Percentiles rank a stretch among this genome's conserved stretches.
These are phyloP conservation scores for Cordyceps tenuipes DNA, from an alignment of 2,329 filamentous ascomycete species.

Conservation along the genomic window DNA sequence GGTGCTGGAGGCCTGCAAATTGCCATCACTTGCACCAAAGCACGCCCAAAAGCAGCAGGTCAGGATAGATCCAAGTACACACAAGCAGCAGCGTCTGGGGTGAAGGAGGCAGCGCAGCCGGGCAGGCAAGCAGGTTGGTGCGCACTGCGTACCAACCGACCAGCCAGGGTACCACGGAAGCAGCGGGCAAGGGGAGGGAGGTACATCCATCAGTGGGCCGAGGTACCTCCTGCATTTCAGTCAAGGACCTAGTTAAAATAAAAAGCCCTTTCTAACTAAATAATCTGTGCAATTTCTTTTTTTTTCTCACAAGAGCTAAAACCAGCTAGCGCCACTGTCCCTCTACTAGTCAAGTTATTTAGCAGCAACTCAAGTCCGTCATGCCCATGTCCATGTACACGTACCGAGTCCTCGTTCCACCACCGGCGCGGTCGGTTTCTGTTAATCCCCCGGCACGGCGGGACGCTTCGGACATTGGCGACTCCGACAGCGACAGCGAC, in stretches of 20 bases:
- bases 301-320: background rate
- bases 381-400: background rate
- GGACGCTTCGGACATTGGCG: background rate
- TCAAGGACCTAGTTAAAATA: background rate
- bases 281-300: background rate
- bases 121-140: background rate
- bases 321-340: background rate
- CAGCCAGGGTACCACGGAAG: conserved; percentile 1
- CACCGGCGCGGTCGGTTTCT: conserved; percentile 6
- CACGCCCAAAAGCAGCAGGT: background rate
- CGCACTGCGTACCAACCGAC: background rate
- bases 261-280: background rate
- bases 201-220: conserved; percentile 4
- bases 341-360: background rate
- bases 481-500: background rate
- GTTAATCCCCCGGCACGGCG: background rate
- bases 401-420: background rate
- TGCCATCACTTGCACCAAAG: background rate
- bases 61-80: no score
- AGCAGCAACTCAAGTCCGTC: background rate
- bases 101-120: background rate
- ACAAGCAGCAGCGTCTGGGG: background rate
- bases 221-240: conserved; percentile 2
- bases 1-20: background rate
- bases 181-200: conserved; percentile 1